Evolutionary conservation across 495 filamentous ascomycete genomes (phyloP).

Genomic region (Aspergillus carlsbadensis): DNA sequence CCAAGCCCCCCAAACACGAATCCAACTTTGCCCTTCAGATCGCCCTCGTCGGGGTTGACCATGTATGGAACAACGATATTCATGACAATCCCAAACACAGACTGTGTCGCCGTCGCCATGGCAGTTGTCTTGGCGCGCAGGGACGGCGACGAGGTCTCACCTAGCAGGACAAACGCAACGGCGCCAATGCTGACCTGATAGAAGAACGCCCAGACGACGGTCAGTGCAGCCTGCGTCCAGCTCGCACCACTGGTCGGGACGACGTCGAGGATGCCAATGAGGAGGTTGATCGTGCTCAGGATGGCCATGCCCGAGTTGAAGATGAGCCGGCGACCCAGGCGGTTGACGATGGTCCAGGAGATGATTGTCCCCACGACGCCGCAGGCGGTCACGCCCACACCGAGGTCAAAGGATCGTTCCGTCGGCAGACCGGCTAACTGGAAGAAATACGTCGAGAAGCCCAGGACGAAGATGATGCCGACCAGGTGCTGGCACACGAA

Average conservation of each 20-base stretch:
- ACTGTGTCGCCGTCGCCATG: slow-evolving; percentile 60
- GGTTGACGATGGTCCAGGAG: slow-evolving; percentile 32
- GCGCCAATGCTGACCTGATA: slow-evolving; percentile 60
- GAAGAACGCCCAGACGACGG: slow-evolving; percentile 56
- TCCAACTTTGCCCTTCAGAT: too few relatives aligned
- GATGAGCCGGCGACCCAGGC: slow-evolving; percentile 53
- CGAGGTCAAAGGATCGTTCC: slow-evolving; percentile 30
- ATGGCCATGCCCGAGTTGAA: slow-evolving; percentile 49
- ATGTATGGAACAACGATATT: slow-evolving; percentile 65
- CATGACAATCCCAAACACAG: slow-evolving; percentile 57
- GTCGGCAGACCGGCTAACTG: slow-evolving; percentile 56
- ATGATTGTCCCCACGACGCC: slow-evolving; percentile 28
- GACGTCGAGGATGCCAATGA: slow-evolving; percentile 62
- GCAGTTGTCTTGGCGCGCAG: slow-evolving; percentile 64
- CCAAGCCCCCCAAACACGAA: too few relatives aligned
- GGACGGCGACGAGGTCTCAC: slow-evolving; percentile 56
- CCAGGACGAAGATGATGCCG: slow-evolving; percentile 33
- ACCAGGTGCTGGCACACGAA: slow-evolving; percentile 45
- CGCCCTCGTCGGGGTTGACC: slow-evolving; percentile 60
- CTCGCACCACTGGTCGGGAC: slow-evolving; percentile 41
- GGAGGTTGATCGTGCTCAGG: slow-evolving; percentile 49
- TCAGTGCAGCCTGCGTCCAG: slow-evolving; percentile 54
- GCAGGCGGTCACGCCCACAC: slow-evolving; percentile 27
- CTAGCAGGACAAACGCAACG: slow-evolving; percentile 60
- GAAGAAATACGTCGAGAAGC: slow-evolving; percentile 66